Base-by-base conservation (phyloP, 2,329 filamentous ascomycete genomes). In the Phialemonium atrogriseum region DNA sequence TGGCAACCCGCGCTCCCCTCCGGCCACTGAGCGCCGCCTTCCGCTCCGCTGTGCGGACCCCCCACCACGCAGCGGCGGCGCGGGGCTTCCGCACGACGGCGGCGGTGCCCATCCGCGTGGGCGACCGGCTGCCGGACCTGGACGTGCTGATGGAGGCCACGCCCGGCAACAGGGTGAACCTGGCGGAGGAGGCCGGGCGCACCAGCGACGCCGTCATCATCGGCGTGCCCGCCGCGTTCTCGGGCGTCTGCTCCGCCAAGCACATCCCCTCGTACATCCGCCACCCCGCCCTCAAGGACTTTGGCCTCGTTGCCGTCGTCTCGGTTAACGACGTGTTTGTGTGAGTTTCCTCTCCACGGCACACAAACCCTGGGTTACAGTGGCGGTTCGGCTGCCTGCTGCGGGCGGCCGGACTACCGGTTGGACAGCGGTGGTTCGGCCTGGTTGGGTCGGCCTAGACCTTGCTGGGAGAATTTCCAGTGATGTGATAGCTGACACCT, bases 321-420 rank as follows among this genome's bases (percentile, higher is more conserved):
- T 79, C 84, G 11, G 88, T 95, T 53, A 96, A 96, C 55, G 89
- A 96, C 55, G 76, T 87, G 13, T 95, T 95, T 55, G 88, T 94
- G 84, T 93, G 68, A 60, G 83, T 62, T 27, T 25, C 20, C 6
- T 19, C 10, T 16, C 4, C 5, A 28, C 27, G 25, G 27, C 23
- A 12, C n/a, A 8, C 9, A 18, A 7, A 10, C 3, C 16, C 16
- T n/a, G 27, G 27, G 11, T 31, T 5, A 17, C 22, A 10, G 22
- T 34, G 23, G 10, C 11, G 17, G n/a, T 10, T 4, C 10, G 14
- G 11, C 11, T 3, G 23, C 10, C 21, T 20, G 19, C 12, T 31
- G 31, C n/a, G 27, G 20, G 9, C 12, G n/a, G 12, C 16, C 26
- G 13, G 18, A 24, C 12, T 12, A 12, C 13, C 7, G 24, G 10